Evolutionary conservation across 768 basidiomycete species (phyloP).

Genomic region (Hebeloma cylindrosporum): DNA sequence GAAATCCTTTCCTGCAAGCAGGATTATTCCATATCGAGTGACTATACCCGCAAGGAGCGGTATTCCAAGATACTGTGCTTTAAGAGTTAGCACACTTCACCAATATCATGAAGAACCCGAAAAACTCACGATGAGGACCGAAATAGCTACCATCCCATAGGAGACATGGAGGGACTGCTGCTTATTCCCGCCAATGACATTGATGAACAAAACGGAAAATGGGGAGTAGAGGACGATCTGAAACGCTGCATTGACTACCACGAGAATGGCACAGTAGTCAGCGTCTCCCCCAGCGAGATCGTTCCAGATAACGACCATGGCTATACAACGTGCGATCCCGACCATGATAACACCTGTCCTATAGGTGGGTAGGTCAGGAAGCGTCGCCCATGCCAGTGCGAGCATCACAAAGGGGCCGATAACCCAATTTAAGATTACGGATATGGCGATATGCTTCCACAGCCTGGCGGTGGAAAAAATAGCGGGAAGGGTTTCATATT

Average conservation of each 20-base stretch:
- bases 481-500: slow-evolving; percentile 66
- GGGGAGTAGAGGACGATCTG: slow-evolving; percentile 81
- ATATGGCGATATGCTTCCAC: slow-evolving; percentile 69
- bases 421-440: slow-evolving; percentile 77
- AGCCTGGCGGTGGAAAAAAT: slow-evolving; percentile 52
- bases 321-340: slow-evolving; percentile 70
- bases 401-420: slow-evolving; percentile 81
- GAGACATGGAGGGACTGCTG: slow-evolving; percentile 42
- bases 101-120: neutral
- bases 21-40: slow-evolving; percentile 61
- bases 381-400: slow-evolving; percentile 78
- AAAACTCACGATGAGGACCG: slow-evolving; percentile 65
- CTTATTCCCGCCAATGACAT: slow-evolving; percentile 55
- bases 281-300: slow-evolving; percentile 65
- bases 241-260: slow-evolving; percentile 75
- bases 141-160: slow-evolving; percentile 63
- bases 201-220: slow-evolving; percentile 69
- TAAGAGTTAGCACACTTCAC: neutral
- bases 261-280: slow-evolving; percentile 77
- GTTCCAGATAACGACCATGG: slow-evolving; percentile 85
- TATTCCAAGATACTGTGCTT: slow-evolving; percentile 80
- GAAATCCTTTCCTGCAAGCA: slow-evolving; percentile 42
- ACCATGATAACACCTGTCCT: slow-evolving; percentile 82
- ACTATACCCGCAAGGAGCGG: slow-evolving; percentile 69
- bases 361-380: slow-evolving; percentile 75